These are phyloP conservation scores for Fusarium penzigii DNA, from an alignment of 2,329 filamentous ascomycete species.

Conservation along the genomic window DNA sequence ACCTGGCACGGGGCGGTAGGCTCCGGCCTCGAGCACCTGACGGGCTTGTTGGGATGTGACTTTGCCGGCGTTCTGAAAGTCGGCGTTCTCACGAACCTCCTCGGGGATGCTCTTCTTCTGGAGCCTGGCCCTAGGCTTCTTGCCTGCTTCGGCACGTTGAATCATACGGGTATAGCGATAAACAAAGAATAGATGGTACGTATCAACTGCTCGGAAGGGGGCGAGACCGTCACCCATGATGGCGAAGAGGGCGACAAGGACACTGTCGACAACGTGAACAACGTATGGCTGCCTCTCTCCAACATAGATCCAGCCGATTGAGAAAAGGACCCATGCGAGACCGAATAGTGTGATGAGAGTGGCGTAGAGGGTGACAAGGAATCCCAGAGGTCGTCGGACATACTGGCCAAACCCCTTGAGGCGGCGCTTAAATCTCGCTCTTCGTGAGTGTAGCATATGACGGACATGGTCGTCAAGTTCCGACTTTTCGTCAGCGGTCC, in stretches of 20 bases:
- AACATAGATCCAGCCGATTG: conserved; percentile 88
- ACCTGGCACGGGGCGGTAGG: conserved; percentile 6
- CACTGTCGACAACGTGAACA: conserved; percentile 70
- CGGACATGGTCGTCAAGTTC: conserved; percentile 84
- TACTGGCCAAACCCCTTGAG: conserved; percentile 84
- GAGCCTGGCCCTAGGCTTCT: conserved; percentile 35
- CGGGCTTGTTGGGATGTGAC: conserved; percentile 25
- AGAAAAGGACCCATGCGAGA: conserved; percentile 85
- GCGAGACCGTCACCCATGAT: conserved; percentile 70
- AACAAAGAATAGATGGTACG: conserved; percentile 85
- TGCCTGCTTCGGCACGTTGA: conserved; percentile 49
- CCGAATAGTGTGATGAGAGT: conserved; percentile 82
- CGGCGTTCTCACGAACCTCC: conserved; percentile 15
- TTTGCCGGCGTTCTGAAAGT: conserved; percentile 7
- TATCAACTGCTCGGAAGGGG: conserved; percentile 77
- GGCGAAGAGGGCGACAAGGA: conserved; percentile 70
- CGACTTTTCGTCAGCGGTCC: conserved; percentile 71
- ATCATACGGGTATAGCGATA: conserved; percentile 59
- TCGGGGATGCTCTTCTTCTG: conserved; percentile 21
- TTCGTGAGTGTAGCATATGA: conserved; percentile 82
- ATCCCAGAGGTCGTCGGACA: conserved; percentile 72
- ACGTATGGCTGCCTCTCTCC: conserved; percentile 69
- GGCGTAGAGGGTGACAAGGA: conserved; percentile 82
- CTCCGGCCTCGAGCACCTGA: conserved; percentile 14
- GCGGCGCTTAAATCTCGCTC: conserved; percentile 75